A percentile compares a stretch with the other conserved stretches of the same genome.
phyloP scores from a whole-genome alignment of 805 yeast genomes.

The Gaillardinia entomophila region DNA sequence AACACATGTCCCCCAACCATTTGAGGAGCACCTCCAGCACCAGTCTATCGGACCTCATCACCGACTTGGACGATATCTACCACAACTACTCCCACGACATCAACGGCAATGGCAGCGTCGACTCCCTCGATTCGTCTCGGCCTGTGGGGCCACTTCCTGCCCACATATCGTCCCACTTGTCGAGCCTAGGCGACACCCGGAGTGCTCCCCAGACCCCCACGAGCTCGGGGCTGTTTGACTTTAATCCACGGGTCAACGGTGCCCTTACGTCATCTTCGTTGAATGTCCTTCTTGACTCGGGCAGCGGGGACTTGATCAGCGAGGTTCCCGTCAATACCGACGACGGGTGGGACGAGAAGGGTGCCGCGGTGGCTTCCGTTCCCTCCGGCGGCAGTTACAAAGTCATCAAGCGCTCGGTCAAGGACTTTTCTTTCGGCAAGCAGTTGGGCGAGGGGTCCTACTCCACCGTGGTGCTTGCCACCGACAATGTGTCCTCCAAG shows the following conservation, averaged over 20 bases:
- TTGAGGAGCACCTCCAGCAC: no score
- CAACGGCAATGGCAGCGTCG: conserved; percentile 12
- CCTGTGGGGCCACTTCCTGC: background rate
- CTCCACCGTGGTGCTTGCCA: conserved; percentile 41
- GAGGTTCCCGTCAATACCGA: conserved; percentile 7
- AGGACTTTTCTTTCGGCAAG: conserved; percentile 37
- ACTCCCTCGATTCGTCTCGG: conserved; percentile 19
- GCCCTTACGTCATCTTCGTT: conserved; percentile 30
- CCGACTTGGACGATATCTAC: conserved; percentile 23
- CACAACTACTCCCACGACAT: conserved; percentile 6
- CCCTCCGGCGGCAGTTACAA: conserved; percentile 8
- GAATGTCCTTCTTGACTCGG: conserved; percentile 28
- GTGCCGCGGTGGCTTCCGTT: conserved; percentile 27
- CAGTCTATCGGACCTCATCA: conserved; percentile 9
- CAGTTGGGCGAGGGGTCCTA: conserved; percentile 42
- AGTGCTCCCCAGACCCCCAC: conserved; percentile 29
- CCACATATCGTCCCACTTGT: conserved; percentile 20
- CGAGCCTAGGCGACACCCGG: conserved; percentile 12
- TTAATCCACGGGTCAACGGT: conserved; percentile 13
- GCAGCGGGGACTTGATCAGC: conserved; percentile 3
- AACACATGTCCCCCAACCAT: no score
- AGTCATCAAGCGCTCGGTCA: conserved; percentile 31
- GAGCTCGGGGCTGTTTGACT: conserved; percentile 26
- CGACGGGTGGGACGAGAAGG: conserved; percentile 27
- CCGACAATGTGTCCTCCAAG: conserved; percentile 45